These are phyloP conservation scores for Taphrina betulina DNA, from an alignment of 1,139 yeast genomes.

Conservation along the genomic window DNA sequence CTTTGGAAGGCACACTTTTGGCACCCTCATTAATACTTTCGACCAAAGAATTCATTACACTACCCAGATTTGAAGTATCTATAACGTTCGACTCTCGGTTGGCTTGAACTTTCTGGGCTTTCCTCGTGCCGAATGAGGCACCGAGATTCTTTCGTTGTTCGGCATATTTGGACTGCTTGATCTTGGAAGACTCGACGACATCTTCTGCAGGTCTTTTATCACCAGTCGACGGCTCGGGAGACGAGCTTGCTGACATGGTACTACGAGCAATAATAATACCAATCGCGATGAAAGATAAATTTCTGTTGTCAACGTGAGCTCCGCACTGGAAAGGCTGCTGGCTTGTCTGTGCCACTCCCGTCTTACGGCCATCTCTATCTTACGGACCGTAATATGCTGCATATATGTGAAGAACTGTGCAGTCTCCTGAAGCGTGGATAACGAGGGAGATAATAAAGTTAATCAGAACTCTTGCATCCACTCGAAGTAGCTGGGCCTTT, in stretches of 20 bases:
- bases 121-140: constrained; percentile 95
- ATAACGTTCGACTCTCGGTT: constrained; percentile 79
- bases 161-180: constrained; percentile 14
- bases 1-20: constrained; percentile 64
- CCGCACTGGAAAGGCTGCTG: no score
- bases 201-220: constrained; percentile 23
- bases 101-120: constrained; percentile 85
- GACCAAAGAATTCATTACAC: constrained; percentile 73
- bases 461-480: no score
- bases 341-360: no score
- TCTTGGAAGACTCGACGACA: constrained; percentile 10
- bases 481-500: no score
- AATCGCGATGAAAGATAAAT: neutral
- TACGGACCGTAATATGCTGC: no score
- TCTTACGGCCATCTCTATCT: no score
- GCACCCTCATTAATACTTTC: constrained; percentile 75
- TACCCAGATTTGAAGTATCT: constrained; percentile 76
- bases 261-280: neutral
- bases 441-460: no score
- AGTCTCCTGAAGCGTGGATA: no score
- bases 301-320: no score
- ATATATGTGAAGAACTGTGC: no score
- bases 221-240: constrained; percentile 11
- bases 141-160: constrained; percentile 78
- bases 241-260: no score